Conservation (phyloP, 306 rosid genomes). For the Prosopis cineraria region DNA sequence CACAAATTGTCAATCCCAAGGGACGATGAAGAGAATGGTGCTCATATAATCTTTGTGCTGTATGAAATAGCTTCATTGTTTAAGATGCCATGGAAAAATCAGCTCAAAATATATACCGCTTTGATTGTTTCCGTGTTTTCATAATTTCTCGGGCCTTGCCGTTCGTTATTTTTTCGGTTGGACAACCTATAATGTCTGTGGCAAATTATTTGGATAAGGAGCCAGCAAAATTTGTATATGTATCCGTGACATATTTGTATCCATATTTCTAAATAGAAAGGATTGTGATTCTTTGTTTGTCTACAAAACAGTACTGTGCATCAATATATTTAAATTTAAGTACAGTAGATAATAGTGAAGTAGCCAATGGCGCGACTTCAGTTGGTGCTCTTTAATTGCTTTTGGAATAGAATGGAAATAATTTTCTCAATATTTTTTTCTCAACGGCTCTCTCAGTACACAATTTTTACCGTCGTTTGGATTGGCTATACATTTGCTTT, state of each 20-base stretch:
- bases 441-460: neutral
- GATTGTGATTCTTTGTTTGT: slow-evolving; percentile 14
- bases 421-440: neutral
- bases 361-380: neutral
- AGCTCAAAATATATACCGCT: slow-evolving; percentile 25
- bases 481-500: neutral
- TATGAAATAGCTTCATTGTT: slow-evolving; percentile 6
- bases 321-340: neutral
- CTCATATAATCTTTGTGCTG: neutral
- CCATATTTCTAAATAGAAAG: slow-evolving; percentile 10
- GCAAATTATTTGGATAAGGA: neutral
- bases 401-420: neutral
- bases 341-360: neutral
- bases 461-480: neutral
- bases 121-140: neutral
- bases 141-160: slow-evolving; percentile 26
- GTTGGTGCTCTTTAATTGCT: neutral
- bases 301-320: neutral
- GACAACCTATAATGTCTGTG: neutral
- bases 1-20: slow-evolving; percentile 31
- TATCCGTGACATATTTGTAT: slow-evolving; percentile 10
- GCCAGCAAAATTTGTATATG: neutral
- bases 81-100: slow-evolving; percentile 32
- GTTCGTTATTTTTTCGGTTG: neutral
- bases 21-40: slow-evolving; percentile 40